These are phyloP conservation scores for Exophiala lecanii-corni DNA, from an alignment of 2,329 filamentous ascomycete genomes.

Conservation along the genomic window DNA sequence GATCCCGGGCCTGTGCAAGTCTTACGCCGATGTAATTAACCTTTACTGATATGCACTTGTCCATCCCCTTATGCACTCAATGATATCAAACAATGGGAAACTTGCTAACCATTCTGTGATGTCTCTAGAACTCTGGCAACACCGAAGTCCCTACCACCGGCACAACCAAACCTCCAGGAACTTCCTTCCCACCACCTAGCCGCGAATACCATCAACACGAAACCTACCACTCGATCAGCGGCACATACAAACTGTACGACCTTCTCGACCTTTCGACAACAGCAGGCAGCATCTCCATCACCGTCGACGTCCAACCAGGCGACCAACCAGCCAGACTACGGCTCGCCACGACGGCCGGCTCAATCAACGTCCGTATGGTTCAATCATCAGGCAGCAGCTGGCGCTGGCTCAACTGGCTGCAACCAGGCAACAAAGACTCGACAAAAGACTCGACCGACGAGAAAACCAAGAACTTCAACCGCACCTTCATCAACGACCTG, in stretches of 20 bases:
- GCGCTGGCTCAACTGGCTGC: slow-evolving; percentile 4
- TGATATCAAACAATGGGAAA: no score
- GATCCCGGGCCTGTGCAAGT: slow-evolving; percentile 19
- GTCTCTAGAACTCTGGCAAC: slow-evolving; percentile 10
- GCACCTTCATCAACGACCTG: slow-evolving; percentile 28
- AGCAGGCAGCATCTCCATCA: slow-evolving; percentile 30
- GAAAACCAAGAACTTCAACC: slow-evolving; percentile 4
- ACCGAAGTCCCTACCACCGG: slow-evolving; percentile 12
- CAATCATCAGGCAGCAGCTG: slow-evolving; percentile 2
- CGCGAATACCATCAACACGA: slow-evolving; percentile 22
- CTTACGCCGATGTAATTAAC: slow-evolving; percentile 18
- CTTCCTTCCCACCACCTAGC: slow-evolving; percentile 12
- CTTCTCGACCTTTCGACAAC: slow-evolving; percentile 30
- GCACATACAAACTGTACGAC: slow-evolving; percentile 32
- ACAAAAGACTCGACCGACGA: background rate
- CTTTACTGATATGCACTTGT: no score
- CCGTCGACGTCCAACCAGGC: slow-evolving; percentile 32
- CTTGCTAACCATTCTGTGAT: no score
- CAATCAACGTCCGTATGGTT: slow-evolving; percentile 26
- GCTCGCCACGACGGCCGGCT: slow-evolving; percentile 28
- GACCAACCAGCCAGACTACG: slow-evolving; percentile 30
- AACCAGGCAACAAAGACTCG: slow-evolving; percentile 4
- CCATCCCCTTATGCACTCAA: no score
- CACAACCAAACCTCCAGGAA: slow-evolving; percentile 1
- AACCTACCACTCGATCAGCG: slow-evolving; percentile 26